Base-by-base conservation (phyloP, 352 stramenopile species). In the Plasmopara halstedii region DNA sequence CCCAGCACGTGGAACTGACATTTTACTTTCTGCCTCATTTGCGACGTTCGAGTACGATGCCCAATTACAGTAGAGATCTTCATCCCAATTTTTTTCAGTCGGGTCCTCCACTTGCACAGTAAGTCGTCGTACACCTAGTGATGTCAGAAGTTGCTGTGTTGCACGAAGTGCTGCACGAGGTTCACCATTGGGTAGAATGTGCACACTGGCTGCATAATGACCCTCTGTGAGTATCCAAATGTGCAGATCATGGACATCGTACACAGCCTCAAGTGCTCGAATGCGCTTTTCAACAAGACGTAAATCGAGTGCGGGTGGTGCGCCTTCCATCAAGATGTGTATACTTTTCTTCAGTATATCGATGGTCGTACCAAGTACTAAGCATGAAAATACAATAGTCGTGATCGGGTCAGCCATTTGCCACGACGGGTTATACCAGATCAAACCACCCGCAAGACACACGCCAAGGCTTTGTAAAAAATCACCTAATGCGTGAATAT, bases 391-490 rank as follows among this genome's bases (percentile, higher is more conserved):
- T 17, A 99, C 46, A 9, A 99, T 67, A 11, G 96, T 99, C 26
- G 85, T 94, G 46, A 99, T 95, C 13, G 95, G 96, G 64, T 99
- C 97, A 0, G 92, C 80, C 36, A 98, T 76, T 56, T 97, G 75
- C 93, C 94, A 98, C 33, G 73, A 60, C 7, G 94, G 94, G 41
- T 97, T 95, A 59, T 85, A 96, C 94, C 94, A 99, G 67, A 99
- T 99, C 25, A 99, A 53, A 14, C 88, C 67, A 10, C 94, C 96
- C 4, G 95, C 95, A 34, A 98, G 62, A 42, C 97, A 90, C 6
- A 99, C 96, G n/a, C 93, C 92, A 11, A 98, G 61, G 48, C 82
- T 98, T 73, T 99, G 96, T 25, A 98, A 70, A 39, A 99, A 89
- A 67, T 99, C 97, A 3, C 90, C 95, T 7, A 99, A 65, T 2